These are phyloP conservation scores for Kuraishia cidri DNA, from an alignment of 805 yeast genomes.

Conservation along the genomic window DNA sequence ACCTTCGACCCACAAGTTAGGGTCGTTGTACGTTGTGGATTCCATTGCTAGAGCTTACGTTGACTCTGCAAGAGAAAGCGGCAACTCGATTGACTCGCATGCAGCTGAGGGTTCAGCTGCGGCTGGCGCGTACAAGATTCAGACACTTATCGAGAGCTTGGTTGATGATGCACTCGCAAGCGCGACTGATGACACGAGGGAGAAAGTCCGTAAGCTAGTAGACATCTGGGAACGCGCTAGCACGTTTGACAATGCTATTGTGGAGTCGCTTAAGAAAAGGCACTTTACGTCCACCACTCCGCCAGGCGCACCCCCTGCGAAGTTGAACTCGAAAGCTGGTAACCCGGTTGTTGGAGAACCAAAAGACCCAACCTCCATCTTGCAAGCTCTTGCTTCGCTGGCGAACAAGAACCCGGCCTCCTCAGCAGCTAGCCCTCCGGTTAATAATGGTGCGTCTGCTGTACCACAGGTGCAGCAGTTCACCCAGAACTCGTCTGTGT, in stretches of 20 bases:
- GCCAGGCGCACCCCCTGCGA: conserved; percentile 53
- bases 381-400: conserved; percentile 62
- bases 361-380: conserved; percentile 48
- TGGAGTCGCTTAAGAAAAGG: conserved; percentile 47
- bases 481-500: not conserved
- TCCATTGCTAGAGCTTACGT: conserved; percentile 81
- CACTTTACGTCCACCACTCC: conserved; percentile 64
- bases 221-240: conserved; percentile 89
- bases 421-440: conserved; percentile 19
- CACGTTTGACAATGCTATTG: conserved; percentile 54
- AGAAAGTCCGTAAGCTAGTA: conserved; percentile 73
- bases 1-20: conserved; percentile 78
- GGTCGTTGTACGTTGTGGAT: conserved; percentile 85
- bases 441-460: conserved; percentile 10
- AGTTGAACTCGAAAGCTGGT: conserved; percentile 9
- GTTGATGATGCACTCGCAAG: conserved; percentile 54
- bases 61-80: conserved; percentile 52
- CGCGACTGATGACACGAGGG: conserved; percentile 44
- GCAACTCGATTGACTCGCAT: conserved; percentile 33
- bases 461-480: conserved; percentile 4
- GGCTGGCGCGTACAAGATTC: conserved; percentile 60
- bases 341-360: not conserved
- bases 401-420: conserved; percentile 36
- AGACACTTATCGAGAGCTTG: conserved; percentile 53
- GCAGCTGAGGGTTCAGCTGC: conserved; percentile 68